phyloP scores from a whole-genome alignment of 495 filamentous ascomycete genomes.

The Talaromyces proteolyticus region DNA sequence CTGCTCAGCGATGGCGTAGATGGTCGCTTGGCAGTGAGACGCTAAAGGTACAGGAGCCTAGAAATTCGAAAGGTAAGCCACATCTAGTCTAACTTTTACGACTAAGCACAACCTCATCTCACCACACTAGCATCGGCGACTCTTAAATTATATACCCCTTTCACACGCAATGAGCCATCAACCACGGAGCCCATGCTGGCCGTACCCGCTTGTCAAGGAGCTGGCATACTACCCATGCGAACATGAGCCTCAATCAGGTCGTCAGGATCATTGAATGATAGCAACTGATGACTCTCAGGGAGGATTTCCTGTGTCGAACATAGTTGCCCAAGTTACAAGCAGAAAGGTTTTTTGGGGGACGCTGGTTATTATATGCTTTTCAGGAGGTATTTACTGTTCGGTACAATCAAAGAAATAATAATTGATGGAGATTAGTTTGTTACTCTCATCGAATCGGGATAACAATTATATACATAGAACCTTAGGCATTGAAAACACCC shows the following conservation, averaged over 20 bases:
- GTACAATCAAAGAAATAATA: too few species aligned
- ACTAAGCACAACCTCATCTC: background rate
- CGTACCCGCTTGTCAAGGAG: constrained; percentile 5
- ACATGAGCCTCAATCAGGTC: background rate
- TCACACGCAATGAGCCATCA: constrained; percentile 21
- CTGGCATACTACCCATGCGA: background rate
- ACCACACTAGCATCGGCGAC: constrained; percentile 28
- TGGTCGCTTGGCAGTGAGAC: constrained; percentile 19
- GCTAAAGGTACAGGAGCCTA: constrained; percentile 15
- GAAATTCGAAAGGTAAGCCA: background rate
- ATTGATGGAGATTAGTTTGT: too few species aligned
- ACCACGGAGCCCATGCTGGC: constrained; percentile 27
- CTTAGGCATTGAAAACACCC: too few species aligned
- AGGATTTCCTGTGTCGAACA: constrained; percentile 3
- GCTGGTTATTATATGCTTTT: too few species aligned
- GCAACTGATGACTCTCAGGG: background rate
- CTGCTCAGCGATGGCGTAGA: constrained; percentile 23
- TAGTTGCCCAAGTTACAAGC: too few species aligned
- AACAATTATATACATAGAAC: too few species aligned
- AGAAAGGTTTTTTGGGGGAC: too few species aligned
- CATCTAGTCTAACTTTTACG: background rate
- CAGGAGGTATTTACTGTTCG: too few species aligned
- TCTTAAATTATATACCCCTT: constrained; percentile 20
- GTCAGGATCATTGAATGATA: background rate
- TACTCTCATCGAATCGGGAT: too few species aligned